phyloP scores from a whole-genome alignment of 1,284 basidiomycete genomes.

The Microbotryomycetes sp. region DNA sequence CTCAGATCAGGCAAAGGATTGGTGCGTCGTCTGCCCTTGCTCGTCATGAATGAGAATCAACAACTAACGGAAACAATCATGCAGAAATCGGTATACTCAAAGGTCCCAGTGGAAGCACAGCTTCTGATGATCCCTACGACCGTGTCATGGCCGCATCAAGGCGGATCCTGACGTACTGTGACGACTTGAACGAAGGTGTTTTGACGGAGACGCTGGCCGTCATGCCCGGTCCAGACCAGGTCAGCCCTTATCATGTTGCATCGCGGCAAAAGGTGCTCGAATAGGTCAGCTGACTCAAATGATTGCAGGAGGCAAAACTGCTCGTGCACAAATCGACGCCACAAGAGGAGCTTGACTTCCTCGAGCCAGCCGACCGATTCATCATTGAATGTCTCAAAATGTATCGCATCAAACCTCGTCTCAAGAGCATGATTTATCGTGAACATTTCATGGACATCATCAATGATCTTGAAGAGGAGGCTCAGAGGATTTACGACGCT shows the following conservation, averaged over 20 bases:
- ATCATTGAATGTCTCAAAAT: constrained; percentile 97
- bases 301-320: constrained; percentile 69
- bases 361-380: constrained; percentile 90
- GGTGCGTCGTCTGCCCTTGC: constrained; percentile 13
- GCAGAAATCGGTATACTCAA: background rate
- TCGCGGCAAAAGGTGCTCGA: constrained; percentile 37
- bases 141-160: constrained; percentile 46
- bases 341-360: constrained; percentile 74
- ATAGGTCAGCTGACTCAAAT: constrained; percentile 6
- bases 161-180: constrained; percentile 77
- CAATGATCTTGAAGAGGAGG: constrained; percentile 59
- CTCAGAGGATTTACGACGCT: constrained; percentile 71
- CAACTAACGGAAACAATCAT: constrained; percentile 1
- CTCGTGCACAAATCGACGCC: constrained; percentile 83
- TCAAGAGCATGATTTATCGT: constrained; percentile 90
- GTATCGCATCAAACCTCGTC: constrained; percentile 79
- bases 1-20: constrained; percentile 26
- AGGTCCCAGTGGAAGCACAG: background rate
- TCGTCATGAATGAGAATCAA: constrained; percentile 4
- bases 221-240: constrained; percentile 82
- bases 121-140: background rate
- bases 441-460: constrained; percentile 74
- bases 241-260: constrained; percentile 40
- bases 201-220: constrained; percentile 77
- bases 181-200: constrained; percentile 74